Evolutionary conservation across 1,139 yeast genomes (phyloP).

Genomic region (Suhomyces chickasaworum): DNA sequence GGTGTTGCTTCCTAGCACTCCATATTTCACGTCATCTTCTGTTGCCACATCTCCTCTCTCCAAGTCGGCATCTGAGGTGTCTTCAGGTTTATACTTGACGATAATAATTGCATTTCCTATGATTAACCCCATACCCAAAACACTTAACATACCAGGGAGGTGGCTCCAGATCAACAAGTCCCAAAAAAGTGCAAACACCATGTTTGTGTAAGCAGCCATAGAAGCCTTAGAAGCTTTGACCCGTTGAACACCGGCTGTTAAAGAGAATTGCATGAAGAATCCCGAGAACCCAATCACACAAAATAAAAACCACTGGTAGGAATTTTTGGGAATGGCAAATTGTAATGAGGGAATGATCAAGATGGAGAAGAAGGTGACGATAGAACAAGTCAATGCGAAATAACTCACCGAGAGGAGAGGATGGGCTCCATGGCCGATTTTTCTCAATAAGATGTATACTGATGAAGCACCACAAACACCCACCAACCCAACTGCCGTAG

Average conservation of each 20-base stretch:
- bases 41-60: slow-evolving; percentile 6
- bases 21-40: slow-evolving; percentile 9
- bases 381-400: slow-evolving; percentile 62
- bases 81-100: slow-evolving; percentile 50
- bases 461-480: slow-evolving; percentile 73
- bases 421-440: slow-evolving; percentile 77
- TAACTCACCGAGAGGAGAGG: slow-evolving; percentile 78
- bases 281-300: slow-evolving; percentile 71
- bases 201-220: slow-evolving; percentile 71
- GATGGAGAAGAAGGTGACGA: slow-evolving; percentile 60
- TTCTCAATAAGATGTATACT: slow-evolving; percentile 72
- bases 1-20: slow-evolving; percentile 9
- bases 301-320: slow-evolving; percentile 67
- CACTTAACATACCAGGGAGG: slow-evolving; percentile 68
- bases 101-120: slow-evolving; percentile 66
- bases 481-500: slow-evolving; percentile 63
- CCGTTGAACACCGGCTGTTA: slow-evolving; percentile 83
- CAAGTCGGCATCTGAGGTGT: slow-evolving; percentile 6
- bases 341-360: slow-evolving; percentile 56
- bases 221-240: slow-evolving; percentile 81
- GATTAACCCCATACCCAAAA: slow-evolving; percentile 69
- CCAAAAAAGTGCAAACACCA: slow-evolving; percentile 79
- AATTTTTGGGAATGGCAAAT: slow-evolving; percentile 61
- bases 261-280: slow-evolving; percentile 73
- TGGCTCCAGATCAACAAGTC: slow-evolving; percentile 74